Evolutionary conservation across 1,284 basidiomycete species (phyloP).

Genomic region (Ceratobasidium sp.): DNA sequence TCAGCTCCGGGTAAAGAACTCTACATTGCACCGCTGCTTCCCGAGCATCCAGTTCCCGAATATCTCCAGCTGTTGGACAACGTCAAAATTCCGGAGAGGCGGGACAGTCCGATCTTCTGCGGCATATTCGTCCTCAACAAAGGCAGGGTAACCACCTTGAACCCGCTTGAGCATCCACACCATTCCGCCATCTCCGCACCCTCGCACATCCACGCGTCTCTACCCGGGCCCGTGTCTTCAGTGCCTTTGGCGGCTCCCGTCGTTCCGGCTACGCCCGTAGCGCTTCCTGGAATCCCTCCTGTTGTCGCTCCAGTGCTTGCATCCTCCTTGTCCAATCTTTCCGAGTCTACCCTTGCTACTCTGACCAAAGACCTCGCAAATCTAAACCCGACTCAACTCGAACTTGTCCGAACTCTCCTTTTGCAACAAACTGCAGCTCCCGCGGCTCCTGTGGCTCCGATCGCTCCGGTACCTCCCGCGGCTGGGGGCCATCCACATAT

Average conservation of each 20-base stretch:
- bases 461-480: constrained; percentile 57
- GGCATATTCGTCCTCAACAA: constrained; percentile 84
- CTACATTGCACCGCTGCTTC: constrained; percentile 82
- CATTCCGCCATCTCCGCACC: constrained; percentile 49
- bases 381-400: constrained; percentile 30
- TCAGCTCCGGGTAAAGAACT: constrained; percentile 81
- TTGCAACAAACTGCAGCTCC: constrained; percentile 45
- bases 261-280: constrained; percentile 22
- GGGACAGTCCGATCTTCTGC: constrained; percentile 71
- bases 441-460: constrained; percentile 61
- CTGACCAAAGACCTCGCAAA: constrained; percentile 31
- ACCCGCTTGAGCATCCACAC: constrained; percentile 56
- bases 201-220: constrained; percentile 49
- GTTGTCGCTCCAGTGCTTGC: constrained; percentile 13
- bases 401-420: constrained; percentile 31
- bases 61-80: constrained; percentile 85
- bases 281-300: constrained; percentile 15
- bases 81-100: constrained; percentile 68
- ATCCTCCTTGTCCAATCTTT: constrained; percentile 40
- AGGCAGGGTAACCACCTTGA: constrained; percentile 54
- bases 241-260: neutral
- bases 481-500: constrained; percentile 1
- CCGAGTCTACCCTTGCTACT: constrained; percentile 37
- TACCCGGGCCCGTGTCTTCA: constrained; percentile 8
- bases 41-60: constrained; percentile 76